Conservation (phyloP, 371 early-diverging fungal species). For the Batkoa obscura region DNA sequence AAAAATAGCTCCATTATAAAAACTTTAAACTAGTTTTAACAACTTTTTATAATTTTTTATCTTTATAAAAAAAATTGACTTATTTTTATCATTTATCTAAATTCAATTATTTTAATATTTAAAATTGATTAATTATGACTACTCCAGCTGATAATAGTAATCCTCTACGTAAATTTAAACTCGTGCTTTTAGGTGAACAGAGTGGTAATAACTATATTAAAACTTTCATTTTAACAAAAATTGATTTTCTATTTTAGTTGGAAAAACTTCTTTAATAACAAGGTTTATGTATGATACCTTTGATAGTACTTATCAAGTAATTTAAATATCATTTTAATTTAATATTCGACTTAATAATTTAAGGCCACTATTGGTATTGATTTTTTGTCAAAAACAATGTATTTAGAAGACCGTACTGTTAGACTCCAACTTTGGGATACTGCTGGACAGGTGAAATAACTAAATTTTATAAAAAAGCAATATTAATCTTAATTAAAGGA, state of each 20-base stretch:
- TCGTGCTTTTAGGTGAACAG: conserved; percentile 91
- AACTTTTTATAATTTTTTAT: too few species aligned
- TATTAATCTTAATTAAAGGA: conserved; percentile 27
- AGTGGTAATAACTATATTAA: conserved; percentile 42
- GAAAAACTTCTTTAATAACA: conserved; percentile 98
- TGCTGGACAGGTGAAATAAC: conserved; percentile 79
- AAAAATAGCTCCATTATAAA: too few species aligned
- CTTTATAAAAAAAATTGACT: too few species aligned
- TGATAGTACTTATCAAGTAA: conserved; percentile 87
- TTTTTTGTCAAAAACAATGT: conserved; percentile 97
- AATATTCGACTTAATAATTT: not conserved
- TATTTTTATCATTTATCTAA: too few species aligned
- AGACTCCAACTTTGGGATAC: conserved; percentile 99
- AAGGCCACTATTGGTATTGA: conserved; percentile 99
- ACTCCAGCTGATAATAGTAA: conserved; percentile 24
- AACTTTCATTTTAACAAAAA: not conserved
- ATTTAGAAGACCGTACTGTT: conserved; percentile 88
- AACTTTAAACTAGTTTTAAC: too few species aligned
- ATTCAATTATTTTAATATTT: too few species aligned
- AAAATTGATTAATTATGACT: conserved; percentile 6
- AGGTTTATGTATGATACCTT: conserved; percentile 98
- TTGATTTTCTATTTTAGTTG: conserved; percentile 36
- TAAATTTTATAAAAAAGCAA: not conserved
- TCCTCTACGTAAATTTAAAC: conserved; percentile 71
- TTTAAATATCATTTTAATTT: not conserved